A percentile compares a stretch with the other conserved stretches of the same genome.
phyloP scores from a whole-genome alignment of 1,284 basidiomycete genomes.

The Uromyces viciae-fabae region DNA sequence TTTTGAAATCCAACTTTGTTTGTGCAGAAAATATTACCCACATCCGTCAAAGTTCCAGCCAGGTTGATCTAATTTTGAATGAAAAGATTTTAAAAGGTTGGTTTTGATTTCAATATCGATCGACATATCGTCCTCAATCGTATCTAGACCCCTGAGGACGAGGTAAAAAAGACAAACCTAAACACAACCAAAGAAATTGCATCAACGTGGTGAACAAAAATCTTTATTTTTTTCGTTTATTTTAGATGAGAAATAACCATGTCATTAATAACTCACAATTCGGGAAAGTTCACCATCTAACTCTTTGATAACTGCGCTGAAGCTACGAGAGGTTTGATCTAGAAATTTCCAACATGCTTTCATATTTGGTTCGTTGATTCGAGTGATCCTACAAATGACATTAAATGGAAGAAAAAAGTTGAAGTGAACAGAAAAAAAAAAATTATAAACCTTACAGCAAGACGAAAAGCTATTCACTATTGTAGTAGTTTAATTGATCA shows the following conservation, averaged over 20 bases:
- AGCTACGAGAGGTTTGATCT: constrained; percentile 83
- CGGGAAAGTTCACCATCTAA: constrained; percentile 89
- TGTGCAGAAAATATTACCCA: constrained; percentile 46
- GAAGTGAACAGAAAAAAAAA: constrained; percentile 1
- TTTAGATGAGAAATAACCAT: background rate
- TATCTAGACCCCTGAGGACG: constrained; percentile 86
- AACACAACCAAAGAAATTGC: background rate
- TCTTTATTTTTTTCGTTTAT: constrained; percentile 17
- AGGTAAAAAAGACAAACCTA: constrained; percentile 91
- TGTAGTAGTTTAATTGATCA: background rate
- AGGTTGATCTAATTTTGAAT: constrained; percentile 72
- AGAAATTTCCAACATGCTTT: constrained; percentile 83
- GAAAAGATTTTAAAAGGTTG: constrained; percentile 76
- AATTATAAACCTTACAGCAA: background rate
- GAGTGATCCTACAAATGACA: constrained; percentile 43
- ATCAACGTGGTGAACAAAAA: background rate
- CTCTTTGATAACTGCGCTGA: constrained; percentile 91
- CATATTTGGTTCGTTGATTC: constrained; percentile 63
- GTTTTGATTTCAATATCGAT: constrained; percentile 81
- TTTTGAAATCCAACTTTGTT: too few relatives aligned
- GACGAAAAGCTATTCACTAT: background rate
- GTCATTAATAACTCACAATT: constrained; percentile 63
- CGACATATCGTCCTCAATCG: constrained; percentile 98
- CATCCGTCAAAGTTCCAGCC: constrained; percentile 83
- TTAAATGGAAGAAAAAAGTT: background rate